A percentile compares a stretch with the other conserved stretches of the same genome.
phyloP scores from a whole-genome alignment of 2,329 filamentous ascomycete genomes.

The Xylariaceae sp. region DNA sequence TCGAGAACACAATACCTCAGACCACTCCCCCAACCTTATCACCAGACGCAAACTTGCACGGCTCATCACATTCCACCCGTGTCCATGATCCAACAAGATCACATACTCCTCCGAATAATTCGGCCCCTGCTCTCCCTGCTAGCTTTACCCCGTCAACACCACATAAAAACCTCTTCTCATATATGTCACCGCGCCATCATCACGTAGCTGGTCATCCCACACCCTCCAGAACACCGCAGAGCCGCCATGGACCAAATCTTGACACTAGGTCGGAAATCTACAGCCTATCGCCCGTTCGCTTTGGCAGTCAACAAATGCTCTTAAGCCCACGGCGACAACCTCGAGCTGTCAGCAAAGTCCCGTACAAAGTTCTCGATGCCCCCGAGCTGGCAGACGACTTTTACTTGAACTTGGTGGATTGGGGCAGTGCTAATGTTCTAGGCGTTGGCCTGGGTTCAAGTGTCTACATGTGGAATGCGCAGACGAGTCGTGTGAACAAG shows the following conservation, averaged over 20 bases:
- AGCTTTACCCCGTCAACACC: conserved; percentile 91
- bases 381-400: conserved; percentile 97
- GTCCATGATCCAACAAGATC: conserved; percentile 72
- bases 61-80: conserved; percentile 60
- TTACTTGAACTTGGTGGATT: conserved; percentile 96
- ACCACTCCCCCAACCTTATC: conserved; percentile 69
- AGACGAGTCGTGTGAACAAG: conserved; percentile 89
- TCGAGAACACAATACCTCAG: conserved; percentile 89
- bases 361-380: conserved; percentile 96
- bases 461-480: conserved; percentile 98
- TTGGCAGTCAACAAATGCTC: conserved; percentile 91
- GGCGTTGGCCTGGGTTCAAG: conserved; percentile 91
- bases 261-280: conserved; percentile 93
- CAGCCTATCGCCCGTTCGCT: conserved; percentile 91
- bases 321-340: conserved; percentile 89
- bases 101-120: conserved; percentile 79
- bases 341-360: conserved; percentile 90
- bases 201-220: conserved; percentile 81
- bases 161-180: conserved; percentile 96
- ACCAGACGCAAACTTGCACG: conserved; percentile 61
- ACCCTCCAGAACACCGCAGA: conserved; percentile 87
- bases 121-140: conserved; percentile 69
- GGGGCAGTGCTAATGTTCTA: conserved; percentile 93
- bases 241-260: conserved; percentile 84
- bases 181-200: conserved; percentile 78